Conservation (phyloP, 2,329 filamentous ascomycete species). For the Trichoderma semiorbis region DNA sequence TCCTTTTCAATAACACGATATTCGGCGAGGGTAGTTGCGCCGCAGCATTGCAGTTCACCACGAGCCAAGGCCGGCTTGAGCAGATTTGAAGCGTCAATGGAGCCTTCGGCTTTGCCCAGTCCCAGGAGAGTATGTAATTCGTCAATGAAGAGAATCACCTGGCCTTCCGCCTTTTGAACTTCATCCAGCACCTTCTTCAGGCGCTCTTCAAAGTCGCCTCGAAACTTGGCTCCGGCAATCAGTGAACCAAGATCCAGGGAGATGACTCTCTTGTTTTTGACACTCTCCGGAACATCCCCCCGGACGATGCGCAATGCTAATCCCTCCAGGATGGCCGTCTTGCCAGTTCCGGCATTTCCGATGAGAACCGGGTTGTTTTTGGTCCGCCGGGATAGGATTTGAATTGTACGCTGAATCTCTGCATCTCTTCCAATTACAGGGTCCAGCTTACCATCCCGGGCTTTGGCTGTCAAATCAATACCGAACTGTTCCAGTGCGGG, state of each 20-base stretch:
- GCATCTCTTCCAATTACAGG: slow-evolving; percentile 90
- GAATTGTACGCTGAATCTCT: slow-evolving; percentile 92
- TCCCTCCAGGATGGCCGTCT: slow-evolving; percentile 90
- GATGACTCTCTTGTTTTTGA: slow-evolving; percentile 91
- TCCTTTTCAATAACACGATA: slow-evolving; percentile 96
- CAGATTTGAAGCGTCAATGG: slow-evolving; percentile 92
- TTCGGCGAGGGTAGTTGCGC: slow-evolving; percentile 88
- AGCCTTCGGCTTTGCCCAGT: slow-evolving; percentile 90
- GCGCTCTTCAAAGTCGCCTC: slow-evolving; percentile 94
- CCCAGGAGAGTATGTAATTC: slow-evolving; percentile 90
- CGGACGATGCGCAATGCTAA: slow-evolving; percentile 84
- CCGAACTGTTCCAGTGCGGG: slow-evolving; percentile 87
- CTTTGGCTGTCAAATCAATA: slow-evolving; percentile 80
- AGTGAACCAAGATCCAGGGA: slow-evolving; percentile 84
- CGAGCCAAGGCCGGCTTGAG: slow-evolving; percentile 90
- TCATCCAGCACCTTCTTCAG: slow-evolving; percentile 88
- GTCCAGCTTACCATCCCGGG: slow-evolving; percentile 85
- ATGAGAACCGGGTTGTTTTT: slow-evolving; percentile 98
- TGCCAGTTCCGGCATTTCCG: slow-evolving; percentile 84
- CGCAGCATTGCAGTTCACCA: slow-evolving; percentile 91
- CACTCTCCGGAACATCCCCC: slow-evolving; percentile 91
- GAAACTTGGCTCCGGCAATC: slow-evolving; percentile 92
- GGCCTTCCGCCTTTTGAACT: slow-evolving; percentile 82
- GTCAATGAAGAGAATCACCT: slow-evolving; percentile 92
- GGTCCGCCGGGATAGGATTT: slow-evolving; percentile 85